A percentile compares a stretch with the other conserved stretches of the same genome.
These are phyloP conservation scores for Plantago rigida DNA, from an alignment of 305 asterid species.

Conservation along the genomic window DNA sequence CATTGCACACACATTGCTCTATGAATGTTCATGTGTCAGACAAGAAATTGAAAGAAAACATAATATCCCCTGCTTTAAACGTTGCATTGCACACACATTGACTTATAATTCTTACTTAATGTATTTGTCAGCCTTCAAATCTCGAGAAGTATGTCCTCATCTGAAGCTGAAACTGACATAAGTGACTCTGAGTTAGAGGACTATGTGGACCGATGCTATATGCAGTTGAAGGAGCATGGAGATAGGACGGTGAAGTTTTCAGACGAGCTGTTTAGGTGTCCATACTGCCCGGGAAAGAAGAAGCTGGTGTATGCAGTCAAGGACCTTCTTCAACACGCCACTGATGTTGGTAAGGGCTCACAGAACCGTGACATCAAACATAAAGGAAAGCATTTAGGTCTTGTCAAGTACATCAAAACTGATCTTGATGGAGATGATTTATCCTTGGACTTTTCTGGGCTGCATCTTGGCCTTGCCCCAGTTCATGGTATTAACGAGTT, in stretches of 20 bases:
- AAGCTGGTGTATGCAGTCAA: conserved; percentile 39
- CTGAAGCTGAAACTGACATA: conserved; percentile 50
- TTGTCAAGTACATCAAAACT: conserved; percentile 35
- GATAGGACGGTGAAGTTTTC: conserved; percentile 33
- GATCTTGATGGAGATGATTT: conserved; percentile 31
- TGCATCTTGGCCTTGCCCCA: conserved; percentile 28
- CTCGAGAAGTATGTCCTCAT: conserved; percentile 38
- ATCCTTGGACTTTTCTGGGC: conserved; percentile 27
- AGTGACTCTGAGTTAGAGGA: conserved; percentile 54
- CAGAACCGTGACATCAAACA: conserved; percentile 39
- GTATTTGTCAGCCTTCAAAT: conserved; percentile 18
- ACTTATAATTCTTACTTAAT: background rate
- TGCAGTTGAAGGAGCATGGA: conserved; percentile 35
- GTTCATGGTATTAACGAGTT: conserved; percentile 26
- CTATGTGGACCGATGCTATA: conserved; percentile 39
- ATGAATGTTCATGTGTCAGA: conserved; percentile 2
- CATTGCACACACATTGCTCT: background rate
- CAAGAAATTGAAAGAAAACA: conserved; percentile 5
- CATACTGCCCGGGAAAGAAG: conserved; percentile 63
- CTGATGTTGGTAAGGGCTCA: conserved; percentile 41
- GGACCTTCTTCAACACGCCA: conserved; percentile 47
- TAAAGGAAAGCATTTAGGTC: conserved; percentile 47
- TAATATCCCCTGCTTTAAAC: background rate
- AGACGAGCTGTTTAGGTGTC: conserved; percentile 45
- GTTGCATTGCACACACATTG: too few species aligned